A percentile compares a stretch with the other conserved stretches of the same genome.
phyloP scores from a whole-genome alignment of 139 green algal genomes.

The Eudorina sp. region DNA sequence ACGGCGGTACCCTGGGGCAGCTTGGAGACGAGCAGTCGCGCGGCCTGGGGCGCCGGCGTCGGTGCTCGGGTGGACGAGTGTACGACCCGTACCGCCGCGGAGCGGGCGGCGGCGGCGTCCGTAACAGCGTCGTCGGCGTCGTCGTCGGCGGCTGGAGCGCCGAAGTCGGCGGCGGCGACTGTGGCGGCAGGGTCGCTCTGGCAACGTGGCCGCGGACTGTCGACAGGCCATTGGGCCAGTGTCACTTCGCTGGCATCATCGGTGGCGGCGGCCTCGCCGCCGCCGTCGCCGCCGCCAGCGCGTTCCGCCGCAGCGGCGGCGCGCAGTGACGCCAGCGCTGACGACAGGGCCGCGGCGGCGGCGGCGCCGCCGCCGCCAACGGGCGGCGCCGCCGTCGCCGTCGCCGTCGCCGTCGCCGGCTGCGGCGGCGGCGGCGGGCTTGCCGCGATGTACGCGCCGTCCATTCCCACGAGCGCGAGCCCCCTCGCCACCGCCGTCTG shows the following conservation, averaged over 20 bases:
- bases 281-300: background rate
- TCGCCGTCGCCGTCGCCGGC: background rate
- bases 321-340: slow-evolving; percentile 8
- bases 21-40: too few relatives aligned
- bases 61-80: too few relatives aligned
- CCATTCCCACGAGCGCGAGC: background rate
- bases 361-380: too few relatives aligned
- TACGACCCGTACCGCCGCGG: too few relatives aligned
- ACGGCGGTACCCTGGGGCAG: too few relatives aligned
- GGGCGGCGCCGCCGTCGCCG: background rate
- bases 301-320: background rate
- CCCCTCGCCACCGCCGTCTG: slow-evolving; percentile 4
- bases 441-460: background rate
- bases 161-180: background rate
- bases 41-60: too few relatives aligned
- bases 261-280: background rate
- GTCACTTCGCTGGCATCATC: background rate
- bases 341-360: background rate
- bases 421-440: background rate
- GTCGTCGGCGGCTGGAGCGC: background rate
- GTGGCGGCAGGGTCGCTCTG: too few relatives aligned
- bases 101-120: too few relatives aligned
- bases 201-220: too few relatives aligned
- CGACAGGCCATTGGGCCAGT: too few relatives aligned
- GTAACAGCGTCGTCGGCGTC: background rate